phyloP scores from a whole-genome alignment of 805 yeast genomes.

The Ogataea dorogensis region DNA sequence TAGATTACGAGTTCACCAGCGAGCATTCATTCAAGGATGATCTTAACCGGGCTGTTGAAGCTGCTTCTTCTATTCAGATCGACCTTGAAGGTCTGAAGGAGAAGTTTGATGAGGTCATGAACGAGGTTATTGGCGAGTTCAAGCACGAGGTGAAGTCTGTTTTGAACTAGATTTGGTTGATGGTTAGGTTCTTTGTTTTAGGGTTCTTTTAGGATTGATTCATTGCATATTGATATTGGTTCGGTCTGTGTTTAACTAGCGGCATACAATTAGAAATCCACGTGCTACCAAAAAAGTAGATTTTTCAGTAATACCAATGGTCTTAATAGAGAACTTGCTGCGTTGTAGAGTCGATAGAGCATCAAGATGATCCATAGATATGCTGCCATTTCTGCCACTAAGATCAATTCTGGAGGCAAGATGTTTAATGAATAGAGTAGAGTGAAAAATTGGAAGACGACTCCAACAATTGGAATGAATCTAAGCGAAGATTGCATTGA shows the following conservation, averaged over 20 bases:
- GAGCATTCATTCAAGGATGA: constrained; percentile 17
- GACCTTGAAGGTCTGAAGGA: constrained; percentile 23
- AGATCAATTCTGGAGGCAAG: constrained; percentile 9
- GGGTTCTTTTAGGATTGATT: constrained; percentile 6
- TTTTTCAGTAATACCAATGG: constrained; percentile 6
- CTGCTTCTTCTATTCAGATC: constrained; percentile 22
- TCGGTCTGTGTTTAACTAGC: constrained; percentile 7
- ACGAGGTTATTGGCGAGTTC: constrained; percentile 25
- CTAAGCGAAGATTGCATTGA: constrained; percentile 15
- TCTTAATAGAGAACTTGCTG: not conserved
- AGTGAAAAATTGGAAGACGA: constrained; percentile 15
- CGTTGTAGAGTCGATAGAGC: constrained; percentile 11
- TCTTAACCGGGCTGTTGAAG: constrained; percentile 21
- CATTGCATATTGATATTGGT: constrained; percentile 11
- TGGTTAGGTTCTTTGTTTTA: constrained; percentile 7
- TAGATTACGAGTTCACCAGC: constrained; percentile 12
- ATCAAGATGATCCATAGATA: constrained; percentile 9
- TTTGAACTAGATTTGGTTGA: constrained; percentile 6
- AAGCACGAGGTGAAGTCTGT: constrained; percentile 18
- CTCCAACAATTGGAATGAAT: constrained; percentile 16
- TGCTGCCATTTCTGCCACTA: constrained; percentile 11
- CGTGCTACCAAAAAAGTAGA: constrained; percentile 4
- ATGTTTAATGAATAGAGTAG: constrained; percentile 12
- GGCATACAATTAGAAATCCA: constrained; percentile 5
- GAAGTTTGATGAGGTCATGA: constrained; percentile 22